Base-by-base conservation (phyloP, 225 moss, liverwort and hornwort species). In the Pleurozium schreberi region DNA sequence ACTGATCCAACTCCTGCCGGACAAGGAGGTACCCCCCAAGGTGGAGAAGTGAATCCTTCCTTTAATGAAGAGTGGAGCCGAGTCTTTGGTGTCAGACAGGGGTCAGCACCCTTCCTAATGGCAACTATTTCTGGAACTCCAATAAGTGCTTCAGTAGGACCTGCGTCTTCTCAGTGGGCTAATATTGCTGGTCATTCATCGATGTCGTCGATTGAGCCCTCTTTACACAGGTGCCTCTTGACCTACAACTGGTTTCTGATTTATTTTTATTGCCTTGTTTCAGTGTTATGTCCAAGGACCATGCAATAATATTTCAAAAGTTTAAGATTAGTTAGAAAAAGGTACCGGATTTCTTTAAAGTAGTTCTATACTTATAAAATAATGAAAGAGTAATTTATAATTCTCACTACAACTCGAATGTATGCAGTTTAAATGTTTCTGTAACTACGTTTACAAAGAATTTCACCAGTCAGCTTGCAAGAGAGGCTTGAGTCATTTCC, bases 151-250 rank as follows among this genome's bases (percentile, higher is more conserved):
- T 97, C 99, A 81, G 81, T 96, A 38, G 99, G 97, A 85, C 95
- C 96, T 86, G 95, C 97, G 61, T 99, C 97, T 91, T 97, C 97
- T 49, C 97, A 99, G 81, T 99, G 97, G 99, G 97, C 99, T 61
- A 97, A 95, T 88, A 90, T 99, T 89, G 96, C 92, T 87, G 93
- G 89, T 82, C 96, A 97, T 68, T 94, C 96, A 88, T 94, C 95
- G 61, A 93, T 90, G 91, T 92, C 97, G 62, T 90, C 93, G 79
- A 96, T 95, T 55, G 97, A 99, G 88, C 97, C 96, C 38, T 90
- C 92, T 74, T 95, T 97, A 93, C 97, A 97, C 92, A 95, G 96
- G 93, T 98, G 73, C 93, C 42, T 86, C 89, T 83, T 73, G 38
- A 47, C 55, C 31, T 40, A 33, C 63, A 34, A 66, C 30, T 59